Conservation (phyloP, 2,329 filamentous ascomycete genomes). For the Xylaria sp. region DNA sequence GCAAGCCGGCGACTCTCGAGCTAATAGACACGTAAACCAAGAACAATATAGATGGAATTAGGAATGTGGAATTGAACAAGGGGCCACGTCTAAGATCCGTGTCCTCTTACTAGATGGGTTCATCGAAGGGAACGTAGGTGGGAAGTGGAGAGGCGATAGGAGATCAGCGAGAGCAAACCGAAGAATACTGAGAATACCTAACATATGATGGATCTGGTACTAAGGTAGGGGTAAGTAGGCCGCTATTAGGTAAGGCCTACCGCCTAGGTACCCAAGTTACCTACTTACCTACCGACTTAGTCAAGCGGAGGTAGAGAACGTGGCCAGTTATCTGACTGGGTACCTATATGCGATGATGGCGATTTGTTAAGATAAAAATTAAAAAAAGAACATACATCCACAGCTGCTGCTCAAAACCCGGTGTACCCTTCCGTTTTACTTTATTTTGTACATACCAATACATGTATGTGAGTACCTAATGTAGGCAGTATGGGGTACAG, state of each 20-base stretch:
- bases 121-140: conserved; percentile 7
- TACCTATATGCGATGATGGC: background rate
- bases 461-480: background rate
- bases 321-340: background rate
- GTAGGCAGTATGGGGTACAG: background rate
- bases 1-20: conserved; percentile 4
- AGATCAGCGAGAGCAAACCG: background rate
- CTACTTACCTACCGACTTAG: background rate
- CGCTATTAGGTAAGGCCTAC: background rate
- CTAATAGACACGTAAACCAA: background rate
- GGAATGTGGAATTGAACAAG: background rate
- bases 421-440: background rate
- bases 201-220: background rate
- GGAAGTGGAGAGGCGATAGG: background rate
- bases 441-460: background rate
- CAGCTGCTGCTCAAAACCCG: background rate
- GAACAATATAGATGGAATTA: background rate
- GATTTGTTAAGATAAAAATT: background rate
- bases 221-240: conserved; percentile 1
- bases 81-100: background rate
- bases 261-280: background rate
- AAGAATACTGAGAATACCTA: background rate
- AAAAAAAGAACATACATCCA: background rate
- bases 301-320: background rate
- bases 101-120: background rate